Percentiles rank a stretch among this genome's conserved stretches.
Evolutionary conservation across 805 yeast genomes (phyloP).

Genomic region (Metschnikowia colocasiae): DNA sequence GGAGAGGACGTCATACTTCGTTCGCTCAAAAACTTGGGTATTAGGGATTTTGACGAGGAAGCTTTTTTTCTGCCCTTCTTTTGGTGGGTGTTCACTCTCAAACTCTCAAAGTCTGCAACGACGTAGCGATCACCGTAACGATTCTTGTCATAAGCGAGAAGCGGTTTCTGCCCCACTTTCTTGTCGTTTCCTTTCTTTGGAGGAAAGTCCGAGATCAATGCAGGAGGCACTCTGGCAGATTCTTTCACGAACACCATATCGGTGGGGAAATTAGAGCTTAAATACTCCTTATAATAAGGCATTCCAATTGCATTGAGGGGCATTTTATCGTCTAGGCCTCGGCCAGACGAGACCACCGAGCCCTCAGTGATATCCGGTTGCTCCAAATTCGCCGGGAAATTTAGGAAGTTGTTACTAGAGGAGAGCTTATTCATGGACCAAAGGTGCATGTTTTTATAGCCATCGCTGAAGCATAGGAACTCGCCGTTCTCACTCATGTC

Average conservation of each 20-base stretch:
- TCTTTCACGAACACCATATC: conserved; percentile 57
- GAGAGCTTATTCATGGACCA: conserved; percentile 50
- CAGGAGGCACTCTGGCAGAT: conserved; percentile 56
- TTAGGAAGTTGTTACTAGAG: conserved; percentile 31
- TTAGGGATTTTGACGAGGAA: conserved; percentile 14
- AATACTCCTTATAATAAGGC: conserved; percentile 76
- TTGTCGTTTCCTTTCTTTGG: background rate
- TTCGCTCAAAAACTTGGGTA: conserved; percentile 64
- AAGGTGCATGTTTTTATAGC: conserved; percentile 55
- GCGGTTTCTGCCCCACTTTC: conserved; percentile 22
- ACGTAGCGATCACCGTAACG: conserved; percentile 58
- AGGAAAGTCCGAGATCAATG: conserved; percentile 43
- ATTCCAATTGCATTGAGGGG: conserved; percentile 76
- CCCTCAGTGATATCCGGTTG: conserved; percentile 47
- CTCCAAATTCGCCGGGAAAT: conserved; percentile 43
- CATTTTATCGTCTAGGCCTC: conserved; percentile 35
- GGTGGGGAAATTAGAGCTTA: conserved; percentile 78
- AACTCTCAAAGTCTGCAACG: conserved; percentile 38
- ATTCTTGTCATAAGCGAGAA: conserved; percentile 46
- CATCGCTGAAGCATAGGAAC: conserved; percentile 66
- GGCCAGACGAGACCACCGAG: conserved; percentile 23
- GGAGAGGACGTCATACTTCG: conserved; percentile 19
- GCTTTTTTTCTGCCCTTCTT: conserved; percentile 12
- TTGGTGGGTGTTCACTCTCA: conserved; percentile 19
- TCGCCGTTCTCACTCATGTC: conserved; percentile 73